phyloP scores from a whole-genome alignment of 2,329 filamentous ascomycete genomes.

The Metarhizium robertsii region DNA sequence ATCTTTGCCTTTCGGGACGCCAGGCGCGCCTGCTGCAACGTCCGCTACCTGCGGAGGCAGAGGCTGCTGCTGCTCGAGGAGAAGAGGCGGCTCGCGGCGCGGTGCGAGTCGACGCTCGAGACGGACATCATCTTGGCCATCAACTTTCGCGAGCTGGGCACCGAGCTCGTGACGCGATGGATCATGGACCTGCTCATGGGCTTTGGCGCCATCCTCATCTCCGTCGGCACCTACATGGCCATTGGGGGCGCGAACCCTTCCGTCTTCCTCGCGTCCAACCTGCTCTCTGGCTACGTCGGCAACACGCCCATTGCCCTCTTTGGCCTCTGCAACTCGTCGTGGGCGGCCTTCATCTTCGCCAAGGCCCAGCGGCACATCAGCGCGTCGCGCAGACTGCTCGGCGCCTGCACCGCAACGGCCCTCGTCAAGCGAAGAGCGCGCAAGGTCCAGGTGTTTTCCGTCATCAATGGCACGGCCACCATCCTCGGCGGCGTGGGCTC shows the following conservation, averaged over 20 bases:
- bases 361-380: conserved; percentile 29
- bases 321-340: conserved; percentile 37
- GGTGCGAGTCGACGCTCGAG: conserved; percentile 9
- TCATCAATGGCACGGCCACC: conserved; percentile 34
- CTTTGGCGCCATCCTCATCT: conserved; percentile 37
- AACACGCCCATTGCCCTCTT: conserved; percentile 40
- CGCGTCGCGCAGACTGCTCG: conserved; percentile 16
- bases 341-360: conserved; percentile 33
- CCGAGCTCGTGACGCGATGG: conserved; percentile 40
- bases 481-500: conserved; percentile 39
- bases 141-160: conserved; percentile 37
- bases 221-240: conserved; percentile 42
- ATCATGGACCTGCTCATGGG: conserved; percentile 43
- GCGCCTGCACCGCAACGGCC: conserved; percentile 14
- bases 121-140: conserved; percentile 32
- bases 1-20: conserved; percentile 37
- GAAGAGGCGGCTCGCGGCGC: conserved; percentile 5
- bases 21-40: conserved; percentile 32
- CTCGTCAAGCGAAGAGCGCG: conserved; percentile 27
- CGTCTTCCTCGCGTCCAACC: conserved; percentile 38
- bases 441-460: conserved; percentile 33
- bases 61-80: conserved; percentile 20
- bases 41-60: conserved; percentile 34
- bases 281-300: conserved; percentile 46
- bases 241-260: conserved; percentile 35